Base-by-base conservation (phyloP, 768 basidiomycete genomes). In the Phaeolepiota aurea region DNA sequence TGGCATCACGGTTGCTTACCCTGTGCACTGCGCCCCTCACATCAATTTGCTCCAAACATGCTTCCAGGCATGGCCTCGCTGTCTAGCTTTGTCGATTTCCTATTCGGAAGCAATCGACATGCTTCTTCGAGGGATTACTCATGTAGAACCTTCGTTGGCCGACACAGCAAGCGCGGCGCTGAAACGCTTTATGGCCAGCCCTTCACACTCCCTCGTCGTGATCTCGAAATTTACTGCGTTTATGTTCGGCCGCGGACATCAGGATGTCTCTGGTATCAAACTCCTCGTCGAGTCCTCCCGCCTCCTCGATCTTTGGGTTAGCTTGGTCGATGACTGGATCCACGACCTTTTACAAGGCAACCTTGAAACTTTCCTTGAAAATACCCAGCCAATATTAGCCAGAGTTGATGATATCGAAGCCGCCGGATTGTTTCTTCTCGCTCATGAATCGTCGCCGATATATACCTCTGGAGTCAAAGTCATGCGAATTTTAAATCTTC, bases 11-110 rank as follows among this genome's bases (percentile, higher is more conserved):
- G 65, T 86, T 18, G 80, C 80, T 3, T 94, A 91, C 56, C 76
- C 86, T 11, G 65, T 64, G 15, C 64, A 69, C 39, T 66, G 75
- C 7, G 58, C 64, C 13, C 69, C 86, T 0, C 77, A 82, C 42
- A 77, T 96, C 50, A 73, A 66, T 38, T 66, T 92, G 22, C 68
- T 93, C 3, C 76, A 82, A 48, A 76, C 81, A 0, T 79, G 83
- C 52, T 85, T 91, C 57, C 81, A 84, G 44, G 75, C 86, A 3
- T 85, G 90, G 79, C 92, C 92, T 0, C 77, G 92, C 2, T 85
- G 79, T 50, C 66, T 91, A 32, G 76, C 81, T 52, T 59, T 70
- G 2, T 65, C 71, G 3, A 64, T 76, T 21, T 51, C 75, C 32
- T 56, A 83, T 36, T 54, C 68, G 9, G 81, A 83, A 32, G 75